A percentile compares a stretch with the other conserved stretches of the same genome.
These are phyloP conservation scores for Dioscorea dumetorum DNA, from an alignment of 106 monocot species.

Conservation along the genomic window DNA sequence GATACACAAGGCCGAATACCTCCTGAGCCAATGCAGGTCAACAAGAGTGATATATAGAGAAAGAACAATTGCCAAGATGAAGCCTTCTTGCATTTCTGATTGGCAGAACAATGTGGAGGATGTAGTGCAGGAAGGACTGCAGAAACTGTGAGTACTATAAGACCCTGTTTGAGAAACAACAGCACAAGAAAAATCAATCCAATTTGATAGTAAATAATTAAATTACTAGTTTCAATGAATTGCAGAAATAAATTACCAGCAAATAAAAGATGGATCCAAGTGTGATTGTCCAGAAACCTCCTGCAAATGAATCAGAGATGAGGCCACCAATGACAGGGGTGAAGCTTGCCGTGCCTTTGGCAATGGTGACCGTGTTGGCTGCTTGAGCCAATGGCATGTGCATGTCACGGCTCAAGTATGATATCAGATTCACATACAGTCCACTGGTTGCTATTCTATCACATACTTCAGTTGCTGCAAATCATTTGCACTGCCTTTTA, in stretches of 20 bases:
- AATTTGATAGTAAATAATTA: too few relatives aligned
- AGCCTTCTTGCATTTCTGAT: constrained; percentile 18
- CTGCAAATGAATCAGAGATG: constrained; percentile 65
- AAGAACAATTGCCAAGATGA: constrained; percentile 30
- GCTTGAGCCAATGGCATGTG: constrained; percentile 70
- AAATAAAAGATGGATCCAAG: constrained; percentile 48
- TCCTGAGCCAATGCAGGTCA: constrained; percentile 63
- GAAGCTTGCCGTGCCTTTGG: constrained; percentile 42
- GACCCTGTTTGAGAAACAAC: constrained; percentile 21
- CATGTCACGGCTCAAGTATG: constrained; percentile 54
- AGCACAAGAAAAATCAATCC: too few relatives aligned
- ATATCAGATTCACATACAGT: constrained; percentile 60
- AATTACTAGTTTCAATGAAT: too few relatives aligned
- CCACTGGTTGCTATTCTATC: constrained; percentile 52
- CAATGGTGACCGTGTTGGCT: constrained; percentile 62
- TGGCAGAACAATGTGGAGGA: constrained; percentile 24
- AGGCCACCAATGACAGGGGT: constrained; percentile 55
- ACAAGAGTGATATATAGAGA: constrained; percentile 58
- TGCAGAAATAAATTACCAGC: constrained; percentile 16
- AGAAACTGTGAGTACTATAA: constrained; percentile 55
- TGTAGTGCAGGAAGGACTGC: constrained; percentile 36
- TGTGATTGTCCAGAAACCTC: constrained; percentile 70
- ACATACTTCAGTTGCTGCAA: constrained; percentile 48
- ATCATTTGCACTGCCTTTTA: too few relatives aligned
- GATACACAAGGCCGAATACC: constrained; percentile 76